These are phyloP conservation scores for Saprolegnia parasitica DNA, from an alignment of 352 stramenopile genomes.

Conservation along the genomic window DNA sequence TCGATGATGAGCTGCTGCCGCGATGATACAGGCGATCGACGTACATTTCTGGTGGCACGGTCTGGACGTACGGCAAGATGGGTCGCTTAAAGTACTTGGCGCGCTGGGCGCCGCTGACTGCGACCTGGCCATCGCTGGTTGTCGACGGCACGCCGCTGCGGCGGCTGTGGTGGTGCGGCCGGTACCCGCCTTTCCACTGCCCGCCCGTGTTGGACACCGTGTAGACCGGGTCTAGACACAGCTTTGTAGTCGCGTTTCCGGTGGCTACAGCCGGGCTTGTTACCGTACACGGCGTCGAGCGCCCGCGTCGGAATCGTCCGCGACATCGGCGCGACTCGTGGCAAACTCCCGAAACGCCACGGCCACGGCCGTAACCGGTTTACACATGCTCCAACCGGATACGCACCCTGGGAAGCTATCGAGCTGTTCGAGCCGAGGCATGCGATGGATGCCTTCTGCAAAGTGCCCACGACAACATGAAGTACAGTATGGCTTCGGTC, in stretches of 20 bases:
- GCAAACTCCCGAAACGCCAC: not conserved
- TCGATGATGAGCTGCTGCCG: not conserved
- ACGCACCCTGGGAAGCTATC: not conserved
- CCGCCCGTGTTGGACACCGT: conserved; percentile 62
- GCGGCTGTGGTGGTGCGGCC: conserved; percentile 32
- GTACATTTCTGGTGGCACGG: conserved; percentile 82
- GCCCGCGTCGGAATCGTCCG: conserved; percentile 44
- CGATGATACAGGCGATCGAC: not conserved
- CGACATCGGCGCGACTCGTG: conserved; percentile 19
- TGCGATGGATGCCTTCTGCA: too few relatives aligned
- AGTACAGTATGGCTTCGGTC: too few relatives aligned
- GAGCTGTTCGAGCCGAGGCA: not conserved
- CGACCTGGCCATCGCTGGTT: conserved; percentile 33
- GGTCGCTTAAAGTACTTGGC: conserved; percentile 88
- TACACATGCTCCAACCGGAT: not conserved
- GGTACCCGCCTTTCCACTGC: conserved; percentile 53
- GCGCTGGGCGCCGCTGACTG: conserved; percentile 67
- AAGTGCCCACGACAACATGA: too few relatives aligned
- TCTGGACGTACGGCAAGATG: conserved; percentile 83
- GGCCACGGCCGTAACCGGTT: too few relatives aligned
- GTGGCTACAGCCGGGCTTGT: not conserved
- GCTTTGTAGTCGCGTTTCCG: not conserved
- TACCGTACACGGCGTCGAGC: conserved; percentile 78
- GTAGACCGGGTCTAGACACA: conserved; percentile 58
- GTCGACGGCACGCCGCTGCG: conserved; percentile 31